Percentiles rank a stretch among this genome's conserved stretches.
Conservation (phyloP, 768 basidiomycete species). For the Boletus subparvulus region DNA sequence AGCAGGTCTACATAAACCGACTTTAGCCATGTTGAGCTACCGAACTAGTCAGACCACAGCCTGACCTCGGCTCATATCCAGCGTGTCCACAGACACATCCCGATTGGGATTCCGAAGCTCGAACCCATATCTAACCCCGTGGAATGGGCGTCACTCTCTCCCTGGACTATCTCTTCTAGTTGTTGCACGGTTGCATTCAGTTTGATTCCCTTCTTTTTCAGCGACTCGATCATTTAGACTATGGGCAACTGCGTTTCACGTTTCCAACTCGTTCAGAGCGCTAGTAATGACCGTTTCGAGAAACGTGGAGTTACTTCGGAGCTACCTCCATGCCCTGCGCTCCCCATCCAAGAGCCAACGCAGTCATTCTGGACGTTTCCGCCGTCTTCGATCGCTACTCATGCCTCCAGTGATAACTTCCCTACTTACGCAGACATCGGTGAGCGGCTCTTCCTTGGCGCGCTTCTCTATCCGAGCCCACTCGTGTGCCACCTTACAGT, state of each 20-base stretch:
- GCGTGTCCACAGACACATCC: slow-evolving; percentile 3
- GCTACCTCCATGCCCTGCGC: slow-evolving; percentile 28
- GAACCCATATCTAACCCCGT: slow-evolving; percentile 14
- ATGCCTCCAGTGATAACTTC: slow-evolving; percentile 23
- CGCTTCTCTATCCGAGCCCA: neutral
- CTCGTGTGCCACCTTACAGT: slow-evolving; percentile 23
- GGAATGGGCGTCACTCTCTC: slow-evolving; percentile 8
- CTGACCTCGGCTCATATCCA: neutral
- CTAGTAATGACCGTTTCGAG: neutral
- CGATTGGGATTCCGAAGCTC: slow-evolving; percentile 6
- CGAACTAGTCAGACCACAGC: too few species aligned
- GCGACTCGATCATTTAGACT: neutral
- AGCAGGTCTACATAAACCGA: too few species aligned
- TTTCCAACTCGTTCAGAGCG: slow-evolving; percentile 1
- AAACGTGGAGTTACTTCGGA: neutral
- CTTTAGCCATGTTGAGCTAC: too few species aligned
- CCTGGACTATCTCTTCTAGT: neutral
- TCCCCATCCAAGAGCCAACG: slow-evolving; percentile 57
- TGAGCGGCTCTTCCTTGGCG: slow-evolving; percentile 6
- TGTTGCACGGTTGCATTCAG: neutral
- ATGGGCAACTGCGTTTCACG: slow-evolving; percentile 31
- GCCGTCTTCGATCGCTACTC: slow-evolving; percentile 43
- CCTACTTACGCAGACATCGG: slow-evolving; percentile 60
- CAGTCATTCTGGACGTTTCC: slow-evolving; percentile 66
- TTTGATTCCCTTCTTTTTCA: neutral